Conservation (phyloP, 2,329 filamentous ascomycete genomes). For the Fusarium domesticum region DNA sequence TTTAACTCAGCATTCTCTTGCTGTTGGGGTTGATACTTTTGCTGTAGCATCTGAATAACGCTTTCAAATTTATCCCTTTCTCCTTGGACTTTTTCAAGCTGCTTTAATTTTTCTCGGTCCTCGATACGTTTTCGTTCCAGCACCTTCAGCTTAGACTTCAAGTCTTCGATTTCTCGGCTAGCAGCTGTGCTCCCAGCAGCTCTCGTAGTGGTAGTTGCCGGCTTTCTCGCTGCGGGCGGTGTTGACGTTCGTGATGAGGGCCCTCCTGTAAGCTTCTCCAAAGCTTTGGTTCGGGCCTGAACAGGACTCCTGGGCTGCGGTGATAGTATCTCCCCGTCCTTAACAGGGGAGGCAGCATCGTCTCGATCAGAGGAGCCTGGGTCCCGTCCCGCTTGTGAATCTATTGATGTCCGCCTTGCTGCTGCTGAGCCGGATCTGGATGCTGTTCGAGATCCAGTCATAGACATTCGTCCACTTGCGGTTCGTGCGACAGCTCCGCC, state of each 20-base stretch:
- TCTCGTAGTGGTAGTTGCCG: constrained; percentile 30
- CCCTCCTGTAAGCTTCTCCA: constrained; percentile 50
- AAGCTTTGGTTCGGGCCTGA: constrained; percentile 46
- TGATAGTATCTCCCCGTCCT: constrained; percentile 49
- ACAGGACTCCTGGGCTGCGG: constrained; percentile 51
- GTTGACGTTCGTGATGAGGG: constrained; percentile 30
- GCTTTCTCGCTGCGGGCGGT: constrained; percentile 33
- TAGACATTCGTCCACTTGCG: constrained; percentile 40
- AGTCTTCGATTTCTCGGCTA: constrained; percentile 73
- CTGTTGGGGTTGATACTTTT: constrained; percentile 82
- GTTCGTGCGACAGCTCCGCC: constrained; percentile 37
- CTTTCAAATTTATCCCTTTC: constrained; percentile 76
- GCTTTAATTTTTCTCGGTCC: constrained; percentile 80
- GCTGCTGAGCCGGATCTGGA: constrained; percentile 37
- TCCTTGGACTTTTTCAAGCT: constrained; percentile 69
- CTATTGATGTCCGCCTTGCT: constrained; percentile 46
- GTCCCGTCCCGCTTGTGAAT: constrained; percentile 45
- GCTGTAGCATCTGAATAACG: constrained; percentile 87
- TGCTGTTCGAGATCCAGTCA: constrained; percentile 34
- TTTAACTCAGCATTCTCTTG: constrained; percentile 75
- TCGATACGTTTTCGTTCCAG: constrained; percentile 85
- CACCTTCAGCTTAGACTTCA: constrained; percentile 82
- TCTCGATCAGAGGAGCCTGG: constrained; percentile 37
- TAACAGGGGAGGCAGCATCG: constrained; percentile 42
- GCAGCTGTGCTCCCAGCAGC: constrained; percentile 48